These are phyloP conservation scores for Tuber umbilicatum DNA, from an alignment of 495 filamentous ascomycete species.

Conservation along the genomic window DNA sequence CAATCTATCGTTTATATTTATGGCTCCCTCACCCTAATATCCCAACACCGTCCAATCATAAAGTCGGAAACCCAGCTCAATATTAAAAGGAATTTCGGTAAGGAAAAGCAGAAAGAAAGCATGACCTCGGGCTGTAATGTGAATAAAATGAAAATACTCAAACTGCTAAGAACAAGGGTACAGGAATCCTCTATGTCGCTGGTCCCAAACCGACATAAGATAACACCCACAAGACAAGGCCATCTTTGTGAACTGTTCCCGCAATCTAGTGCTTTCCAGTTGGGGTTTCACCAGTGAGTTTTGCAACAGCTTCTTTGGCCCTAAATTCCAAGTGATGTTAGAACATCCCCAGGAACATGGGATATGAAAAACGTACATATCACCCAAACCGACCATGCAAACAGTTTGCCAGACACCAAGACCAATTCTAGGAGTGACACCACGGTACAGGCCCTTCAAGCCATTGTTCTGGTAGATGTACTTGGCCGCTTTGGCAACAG, in stretches of 20 bases:
- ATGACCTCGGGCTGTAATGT: neutral
- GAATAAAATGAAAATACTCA: neutral
- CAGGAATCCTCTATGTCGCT: neutral
- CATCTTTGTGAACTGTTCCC: neutral
- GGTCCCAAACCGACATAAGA: neutral
- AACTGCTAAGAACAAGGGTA: neutral
- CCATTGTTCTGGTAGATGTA: slow-evolving; percentile 92
- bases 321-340: slow-evolving; percentile 47
- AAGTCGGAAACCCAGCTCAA: neutral
- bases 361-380: slow-evolving; percentile 67
- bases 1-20: neutral
- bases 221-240: neutral
- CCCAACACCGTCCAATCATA: neutral
- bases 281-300: slow-evolving; percentile 86
- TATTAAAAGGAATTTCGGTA: neutral
- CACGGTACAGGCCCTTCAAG: slow-evolving; percentile 87
- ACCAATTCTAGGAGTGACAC: slow-evolving; percentile 86
- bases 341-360: slow-evolving; percentile 1
- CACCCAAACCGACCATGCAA: slow-evolving; percentile 99
- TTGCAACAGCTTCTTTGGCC: slow-evolving; percentile 95
- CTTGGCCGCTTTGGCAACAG: slow-evolving; percentile 80
- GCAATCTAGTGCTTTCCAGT: slow-evolving; percentile 86
- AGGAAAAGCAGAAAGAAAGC: neutral
- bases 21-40: neutral
- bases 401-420: slow-evolving; percentile 98